Percentiles rank a stretch among this genome's conserved stretches.
Evolutionary conservation across 257 asterid genomes (phyloP).

Genomic region (Primulina eburnea): DNA sequence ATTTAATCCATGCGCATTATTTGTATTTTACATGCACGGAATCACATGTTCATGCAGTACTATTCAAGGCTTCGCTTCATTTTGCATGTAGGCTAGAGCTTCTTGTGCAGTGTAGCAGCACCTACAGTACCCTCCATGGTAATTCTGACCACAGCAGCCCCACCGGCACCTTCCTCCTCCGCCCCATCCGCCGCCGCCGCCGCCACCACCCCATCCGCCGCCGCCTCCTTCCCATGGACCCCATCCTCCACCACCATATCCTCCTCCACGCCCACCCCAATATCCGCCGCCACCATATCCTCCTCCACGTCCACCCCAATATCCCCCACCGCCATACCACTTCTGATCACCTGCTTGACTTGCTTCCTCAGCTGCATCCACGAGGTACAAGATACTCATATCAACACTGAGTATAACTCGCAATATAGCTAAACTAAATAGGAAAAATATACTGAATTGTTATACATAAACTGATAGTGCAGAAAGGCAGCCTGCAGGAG

Average conservation of each 20-base stretch:
- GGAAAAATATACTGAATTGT: too few species aligned
- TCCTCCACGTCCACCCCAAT: conserved; percentile 20
- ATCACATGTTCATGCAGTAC: too few species aligned
- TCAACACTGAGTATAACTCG: neutral
- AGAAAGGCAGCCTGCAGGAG: too few species aligned
- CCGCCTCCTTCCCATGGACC: conserved; percentile 22
- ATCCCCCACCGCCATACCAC: conserved; percentile 15
- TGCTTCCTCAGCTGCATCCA: conserved; percentile 22
- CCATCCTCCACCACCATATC: conserved; percentile 23
- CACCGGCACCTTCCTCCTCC: neutral
- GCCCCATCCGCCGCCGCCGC: conserved; percentile 22
- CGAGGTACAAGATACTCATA: neutral
- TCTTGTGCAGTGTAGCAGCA: conserved; percentile 23
- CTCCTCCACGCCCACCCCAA: conserved; percentile 21
- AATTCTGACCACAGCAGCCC: neutral
- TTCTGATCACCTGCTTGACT: conserved; percentile 20
- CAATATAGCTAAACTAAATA: neutral
- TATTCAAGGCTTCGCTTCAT: conserved; percentile 9
- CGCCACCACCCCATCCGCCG: conserved; percentile 10
- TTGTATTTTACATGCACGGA: neutral
- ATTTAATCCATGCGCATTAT: neutral
- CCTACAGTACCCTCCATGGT: conserved; percentile 11
- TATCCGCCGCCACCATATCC: conserved; percentile 20
- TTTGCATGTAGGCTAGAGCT: conserved; percentile 24
- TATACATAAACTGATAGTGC: too few species aligned